Conservation (phyloP, 768 basidiomycete species). For the Lepiota venenata region DNA sequence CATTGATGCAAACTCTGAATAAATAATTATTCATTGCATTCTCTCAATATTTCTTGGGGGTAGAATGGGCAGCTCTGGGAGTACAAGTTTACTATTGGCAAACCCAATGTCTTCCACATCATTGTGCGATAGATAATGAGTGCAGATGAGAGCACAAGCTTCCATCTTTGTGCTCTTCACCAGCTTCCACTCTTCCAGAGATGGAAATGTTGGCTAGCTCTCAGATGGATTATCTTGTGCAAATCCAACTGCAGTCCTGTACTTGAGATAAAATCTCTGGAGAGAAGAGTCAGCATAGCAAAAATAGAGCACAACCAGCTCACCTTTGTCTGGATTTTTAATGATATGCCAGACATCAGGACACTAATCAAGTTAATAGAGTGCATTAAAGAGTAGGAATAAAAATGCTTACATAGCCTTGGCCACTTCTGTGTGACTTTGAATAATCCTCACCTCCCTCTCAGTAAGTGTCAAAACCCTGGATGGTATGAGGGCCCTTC, state of each 20-base stretch:
- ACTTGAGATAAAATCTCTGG: constrained; percentile 16
- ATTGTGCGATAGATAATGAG: constrained; percentile 4
- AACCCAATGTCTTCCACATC: neutral
- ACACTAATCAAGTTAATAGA: neutral
- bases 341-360: neutral
- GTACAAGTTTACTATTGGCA: neutral
- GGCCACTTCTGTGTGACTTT: neutral
- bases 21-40: constrained; percentile 9
- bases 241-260: constrained; percentile 9
- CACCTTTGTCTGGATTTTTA: neutral
- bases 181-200: constrained; percentile 13
- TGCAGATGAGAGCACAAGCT: neutral
- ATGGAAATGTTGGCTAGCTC: constrained; percentile 6
- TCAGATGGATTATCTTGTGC: neutral
- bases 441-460: constrained; percentile 19
- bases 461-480: constrained; percentile 15
- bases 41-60: neutral
- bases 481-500: constrained; percentile 13
- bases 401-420: neutral
- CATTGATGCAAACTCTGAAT: constrained; percentile 17
- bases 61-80: neutral
- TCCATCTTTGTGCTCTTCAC: constrained; percentile 19
- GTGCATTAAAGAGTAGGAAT: neutral
- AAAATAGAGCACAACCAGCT: neutral
- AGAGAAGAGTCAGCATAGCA: neutral